Evolutionary conservation across 2,329 filamentous ascomycete genomes (phyloP).

Genomic region (Talaromyces sp.): DNA sequence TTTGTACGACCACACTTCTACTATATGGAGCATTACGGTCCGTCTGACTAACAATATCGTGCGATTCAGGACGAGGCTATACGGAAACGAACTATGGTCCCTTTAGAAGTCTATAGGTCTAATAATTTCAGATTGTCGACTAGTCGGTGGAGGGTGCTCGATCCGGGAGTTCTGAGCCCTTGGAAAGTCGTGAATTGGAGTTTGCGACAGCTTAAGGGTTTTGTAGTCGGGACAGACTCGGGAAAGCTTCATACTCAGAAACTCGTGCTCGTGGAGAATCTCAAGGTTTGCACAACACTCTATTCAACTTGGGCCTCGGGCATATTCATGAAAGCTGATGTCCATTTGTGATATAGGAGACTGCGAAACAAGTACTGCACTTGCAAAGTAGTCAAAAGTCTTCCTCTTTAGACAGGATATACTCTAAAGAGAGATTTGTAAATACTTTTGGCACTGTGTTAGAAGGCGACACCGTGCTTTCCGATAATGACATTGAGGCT

Average conservation of each 20-base stretch:
- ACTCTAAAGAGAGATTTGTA: slow-evolving; percentile 61
- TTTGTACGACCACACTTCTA: slow-evolving; percentile 44
- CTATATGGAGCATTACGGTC: neutral
- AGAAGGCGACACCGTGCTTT: slow-evolving; percentile 47
- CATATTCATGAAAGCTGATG: slow-evolving; percentile 20
- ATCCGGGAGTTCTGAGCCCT: slow-evolving; percentile 48
- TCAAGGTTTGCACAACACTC: slow-evolving; percentile 44
- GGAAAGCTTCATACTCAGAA: slow-evolving; percentile 36
- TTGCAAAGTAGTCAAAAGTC: slow-evolving; percentile 41
- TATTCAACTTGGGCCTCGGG: neutral
- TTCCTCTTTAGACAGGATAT: slow-evolving; percentile 59
- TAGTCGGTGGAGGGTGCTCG: slow-evolving; percentile 56
- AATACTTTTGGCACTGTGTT: slow-evolving; percentile 53
- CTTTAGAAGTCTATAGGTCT: slow-evolving; percentile 62
- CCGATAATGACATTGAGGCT: slow-evolving; percentile 62
- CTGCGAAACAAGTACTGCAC: slow-evolving; percentile 51
- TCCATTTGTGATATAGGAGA: slow-evolving; percentile 34
- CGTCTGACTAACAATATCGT: neutral
- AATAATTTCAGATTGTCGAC: slow-evolving; percentile 66
- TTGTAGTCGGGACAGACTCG: slow-evolving; percentile 45
- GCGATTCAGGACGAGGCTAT: slow-evolving; percentile 60
- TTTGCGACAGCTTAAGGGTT: slow-evolving; percentile 59
- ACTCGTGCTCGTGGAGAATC: slow-evolving; percentile 50
- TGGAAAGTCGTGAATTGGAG: slow-evolving; percentile 73
- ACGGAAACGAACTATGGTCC: slow-evolving; percentile 62